Conservation (phyloP, 2,329 filamentous ascomycete species). For the Xylariaceae sp. region DNA sequence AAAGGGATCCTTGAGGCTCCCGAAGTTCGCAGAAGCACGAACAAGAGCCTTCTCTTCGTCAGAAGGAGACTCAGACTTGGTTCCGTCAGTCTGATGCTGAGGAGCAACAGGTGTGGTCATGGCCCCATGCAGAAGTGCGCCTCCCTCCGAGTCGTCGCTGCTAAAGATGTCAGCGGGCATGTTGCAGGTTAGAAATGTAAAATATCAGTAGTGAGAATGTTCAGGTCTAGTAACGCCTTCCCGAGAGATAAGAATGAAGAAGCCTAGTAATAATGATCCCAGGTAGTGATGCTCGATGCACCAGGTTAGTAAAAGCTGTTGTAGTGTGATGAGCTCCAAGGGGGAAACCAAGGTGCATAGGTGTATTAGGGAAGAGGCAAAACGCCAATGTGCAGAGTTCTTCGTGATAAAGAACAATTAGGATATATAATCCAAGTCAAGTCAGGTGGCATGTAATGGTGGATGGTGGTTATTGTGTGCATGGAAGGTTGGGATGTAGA, state of each 20-base stretch:
- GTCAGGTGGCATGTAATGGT: too few relatives aligned
- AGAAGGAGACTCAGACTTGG: conserved; percentile 18
- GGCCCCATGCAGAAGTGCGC: conserved; percentile 28
- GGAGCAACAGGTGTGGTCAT: conserved; percentile 16
- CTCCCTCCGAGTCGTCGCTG: conserved; percentile 32
- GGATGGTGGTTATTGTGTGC: too few relatives aligned
- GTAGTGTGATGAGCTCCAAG: neutral
- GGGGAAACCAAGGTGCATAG: too few relatives aligned
- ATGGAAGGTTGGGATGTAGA: neutral
- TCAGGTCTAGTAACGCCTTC: neutral
- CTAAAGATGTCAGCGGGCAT: conserved; percentile 26
- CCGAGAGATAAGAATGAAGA: neutral
- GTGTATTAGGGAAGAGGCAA: too few relatives aligned
- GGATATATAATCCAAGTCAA: neutral
- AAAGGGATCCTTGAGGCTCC: conserved; percentile 29
- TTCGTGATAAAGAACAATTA: neutral
- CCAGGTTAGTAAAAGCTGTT: neutral
- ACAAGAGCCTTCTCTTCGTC: conserved; percentile 36
- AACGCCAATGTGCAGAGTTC: neutral
- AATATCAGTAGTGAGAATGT: neutral
- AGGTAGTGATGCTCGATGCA: neutral
- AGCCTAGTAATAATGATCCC: neutral
- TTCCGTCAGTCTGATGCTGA: neutral
- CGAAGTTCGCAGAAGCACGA: conserved; percentile 30
- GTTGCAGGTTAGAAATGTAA: neutral